A percentile compares a stretch with the other conserved stretches of the same genome.
Conservation (phyloP, 164 flowering plant species). For the Aristolochia californica region DNA sequence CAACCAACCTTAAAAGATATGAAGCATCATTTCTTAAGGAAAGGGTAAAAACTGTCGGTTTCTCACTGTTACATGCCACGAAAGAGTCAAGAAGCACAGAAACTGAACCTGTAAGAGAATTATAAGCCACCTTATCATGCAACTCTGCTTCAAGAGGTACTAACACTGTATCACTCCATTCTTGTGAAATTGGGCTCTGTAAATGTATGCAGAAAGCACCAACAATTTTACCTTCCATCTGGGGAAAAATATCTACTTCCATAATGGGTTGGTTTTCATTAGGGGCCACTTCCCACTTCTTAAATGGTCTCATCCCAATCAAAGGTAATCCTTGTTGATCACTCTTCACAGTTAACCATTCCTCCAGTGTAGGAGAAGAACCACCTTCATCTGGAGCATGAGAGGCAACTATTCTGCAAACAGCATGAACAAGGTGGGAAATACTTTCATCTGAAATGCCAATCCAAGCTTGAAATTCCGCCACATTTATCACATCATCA, state of each 20-base stretch:
- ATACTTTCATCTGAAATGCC: slow-evolving; percentile 34
- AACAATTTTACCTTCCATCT: slow-evolving; percentile 26
- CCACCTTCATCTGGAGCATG: slow-evolving; percentile 10
- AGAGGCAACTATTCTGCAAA: slow-evolving; percentile 27
- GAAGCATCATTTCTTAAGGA: slow-evolving; percentile 46
- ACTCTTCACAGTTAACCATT: slow-evolving; percentile 32
- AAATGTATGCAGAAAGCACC: slow-evolving; percentile 53
- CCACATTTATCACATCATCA: slow-evolving; percentile 40
- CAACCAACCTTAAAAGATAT: slow-evolving; percentile 31
- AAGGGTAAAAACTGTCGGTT: slow-evolving; percentile 24
- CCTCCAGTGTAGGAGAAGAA: slow-evolving; percentile 16
- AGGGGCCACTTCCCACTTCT: slow-evolving; percentile 54
- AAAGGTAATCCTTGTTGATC: slow-evolving; percentile 27
- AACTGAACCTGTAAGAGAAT: slow-evolving; percentile 25
- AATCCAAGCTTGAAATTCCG: slow-evolving; percentile 50
- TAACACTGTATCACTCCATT: slow-evolving; percentile 35
- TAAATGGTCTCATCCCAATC: slow-evolving; percentile 44
- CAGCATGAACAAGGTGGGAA: slow-evolving; percentile 32
- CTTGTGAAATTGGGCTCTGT: slow-evolving; percentile 29
- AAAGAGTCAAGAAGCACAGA: slow-evolving; percentile 39
- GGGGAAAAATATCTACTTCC: slow-evolving; percentile 39
- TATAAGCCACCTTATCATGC: slow-evolving; percentile 17
- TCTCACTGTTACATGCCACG: slow-evolving; percentile 24
- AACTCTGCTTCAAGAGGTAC: slow-evolving; percentile 62
- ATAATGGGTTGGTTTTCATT: slow-evolving; percentile 33